Evolutionary conservation across 2,329 filamentous ascomycete genomes (phyloP), one percentile per base, ranked within the genome.

Genomic region (Monosporascus sp.): DNA sequence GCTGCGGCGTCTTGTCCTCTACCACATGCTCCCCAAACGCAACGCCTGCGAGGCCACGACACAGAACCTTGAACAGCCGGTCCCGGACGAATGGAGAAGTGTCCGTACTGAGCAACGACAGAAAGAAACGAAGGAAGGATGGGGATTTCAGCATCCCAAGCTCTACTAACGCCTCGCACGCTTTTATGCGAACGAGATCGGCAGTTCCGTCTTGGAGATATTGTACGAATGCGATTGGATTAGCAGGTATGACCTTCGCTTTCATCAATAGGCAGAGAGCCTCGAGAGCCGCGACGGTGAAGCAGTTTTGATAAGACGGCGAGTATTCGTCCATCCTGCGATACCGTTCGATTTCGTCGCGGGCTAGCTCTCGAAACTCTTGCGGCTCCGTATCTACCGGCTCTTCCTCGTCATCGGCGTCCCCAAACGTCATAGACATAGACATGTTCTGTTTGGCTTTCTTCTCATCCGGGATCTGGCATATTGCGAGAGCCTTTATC

Each of bases 281-380:
- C 52, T 84, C 78, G 44, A 87, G 68, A 4, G 81, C 81, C 18
- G 84, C 80, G 56, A 78, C 76, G 18, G 84, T 85, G 75, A 82
- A 84, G 51, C 84, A 77, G 56, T 88, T 88, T 54, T 86, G 83
- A 62, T 85, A 86, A 3, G 84, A 86, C 54, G 80, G 75, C 17
- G 82, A 82, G 78, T 85, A 88, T 63, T 87, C 83, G 62, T 88
- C 85, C 70, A 84, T 84, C 22, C 84, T 76, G 47, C 84, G 77
- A 59, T 85, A 83, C 50, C 84, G 77, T 60, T 88, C 83, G 47
- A 88, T 85, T 65, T 86, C 83, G 51, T 82, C 80, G 45, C 85
- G 63, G 3, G 79, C 81, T 49, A 74, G 70, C 9, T 76, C 73
- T 7, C 82, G 71, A 52, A 81, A 84, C 47, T 69, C 72, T 54